Conservation (phyloP, 768 basidiomycete genomes). For the Suillus subaureus region DNA sequence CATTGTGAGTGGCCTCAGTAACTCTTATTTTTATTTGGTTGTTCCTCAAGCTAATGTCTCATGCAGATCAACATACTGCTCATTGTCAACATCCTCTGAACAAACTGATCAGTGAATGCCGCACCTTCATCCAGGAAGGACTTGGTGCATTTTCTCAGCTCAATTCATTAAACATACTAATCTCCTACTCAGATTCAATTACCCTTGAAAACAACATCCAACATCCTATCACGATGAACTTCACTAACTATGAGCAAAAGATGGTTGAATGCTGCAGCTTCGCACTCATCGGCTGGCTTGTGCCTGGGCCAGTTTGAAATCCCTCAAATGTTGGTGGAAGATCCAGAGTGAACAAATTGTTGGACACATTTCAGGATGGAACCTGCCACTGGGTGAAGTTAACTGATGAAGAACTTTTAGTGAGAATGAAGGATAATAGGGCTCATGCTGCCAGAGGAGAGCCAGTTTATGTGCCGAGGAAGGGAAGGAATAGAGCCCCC, state of each 20-base stretch:
- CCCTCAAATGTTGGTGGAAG: constrained; percentile 4
- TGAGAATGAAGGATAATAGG: background rate
- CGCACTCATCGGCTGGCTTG: background rate
- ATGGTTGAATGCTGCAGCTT: background rate
- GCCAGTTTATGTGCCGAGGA: background rate
- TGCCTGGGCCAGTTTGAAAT: background rate
- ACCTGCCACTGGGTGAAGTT: background rate
- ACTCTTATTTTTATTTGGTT: background rate
- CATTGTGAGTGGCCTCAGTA: background rate
- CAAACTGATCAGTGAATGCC: background rate
- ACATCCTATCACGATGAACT: background rate
- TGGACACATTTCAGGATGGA: background rate
- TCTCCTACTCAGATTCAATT: background rate
- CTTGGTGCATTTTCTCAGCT: background rate
- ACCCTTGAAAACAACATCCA: background rate
- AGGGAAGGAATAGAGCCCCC: background rate
- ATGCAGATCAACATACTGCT: background rate
- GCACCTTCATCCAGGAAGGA: background rate
- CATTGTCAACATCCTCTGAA: background rate
- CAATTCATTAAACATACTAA: background rate
- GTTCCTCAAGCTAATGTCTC: background rate
- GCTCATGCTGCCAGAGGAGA: background rate
- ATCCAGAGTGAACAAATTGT: background rate
- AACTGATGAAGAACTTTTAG: background rate
- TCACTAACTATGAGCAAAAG: background rate